Base-by-base conservation (phyloP, 257 asterid species). In the Avicennia marina region DNA sequence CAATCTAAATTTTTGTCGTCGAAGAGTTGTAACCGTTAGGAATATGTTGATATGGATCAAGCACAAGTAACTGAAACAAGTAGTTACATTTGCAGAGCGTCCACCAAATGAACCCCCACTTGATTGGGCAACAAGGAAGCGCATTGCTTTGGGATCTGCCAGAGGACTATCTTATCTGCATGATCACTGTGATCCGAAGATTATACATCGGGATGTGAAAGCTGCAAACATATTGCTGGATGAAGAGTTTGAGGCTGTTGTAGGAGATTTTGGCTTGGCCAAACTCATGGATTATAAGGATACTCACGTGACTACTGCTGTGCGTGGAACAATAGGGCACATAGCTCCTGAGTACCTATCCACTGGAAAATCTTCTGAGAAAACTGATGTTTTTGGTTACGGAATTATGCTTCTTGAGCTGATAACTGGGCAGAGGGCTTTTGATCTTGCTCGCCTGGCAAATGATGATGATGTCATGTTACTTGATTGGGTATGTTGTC, bases 331-430 rank as follows among this genome's bases (percentile, higher is more conserved):
- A n/a, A n/a, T n/a, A n/a, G n/a, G n/a, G n/a, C n/a, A n/a, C n/a
- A n/a, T n/a, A n/a, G n/a, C n/a, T n/a, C n/a, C n/a, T n/a, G n/a
- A n/a, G n/a, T n/a, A n/a, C n/a, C n/a, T n/a, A n/a, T n/a, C n/a
- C n/a, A n/a, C n/a, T n/a, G n/a, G n/a, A n/a, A n/a, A n/a, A n/a
- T n/a, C n/a, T n/a, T n/a, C n/a, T n/a, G n/a, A n/a, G n/a, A n/a
- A n/a, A n/a, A n/a, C n/a, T n/a, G n/a, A n/a, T n/a, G n/a, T n/a
- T n/a, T n/a, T n/a, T 81, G 41, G 84, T 5, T 78, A 78, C 11
- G 85, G 85, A 48, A 72, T 78, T 53, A 78, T 75, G 85, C 85
- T 78, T 72, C 81, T 78, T 6, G 85, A 78, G 68, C 76, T 78
- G 47, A 78, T 78, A 58, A 78, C 85, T 0, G 85, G 85, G 25